Conservation (phyloP, 495 filamentous ascomycete species). For the Aspergillus avenaceus region DNA sequence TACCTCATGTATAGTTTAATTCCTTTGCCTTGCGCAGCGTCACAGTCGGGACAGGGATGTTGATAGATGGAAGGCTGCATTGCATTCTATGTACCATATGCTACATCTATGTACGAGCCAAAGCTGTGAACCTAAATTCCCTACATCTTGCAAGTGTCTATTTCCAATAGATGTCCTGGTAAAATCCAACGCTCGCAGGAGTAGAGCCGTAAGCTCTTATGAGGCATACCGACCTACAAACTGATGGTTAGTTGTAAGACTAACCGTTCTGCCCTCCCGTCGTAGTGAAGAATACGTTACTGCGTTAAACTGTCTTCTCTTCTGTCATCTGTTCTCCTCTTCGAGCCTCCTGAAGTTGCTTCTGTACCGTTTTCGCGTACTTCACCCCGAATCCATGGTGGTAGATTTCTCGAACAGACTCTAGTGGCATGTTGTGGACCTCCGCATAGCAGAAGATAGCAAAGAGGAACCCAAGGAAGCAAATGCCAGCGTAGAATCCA, state of each 20-base stretch:
- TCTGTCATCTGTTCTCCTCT: neutral
- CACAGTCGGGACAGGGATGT: neutral
- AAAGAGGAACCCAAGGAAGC: constrained; percentile 43
- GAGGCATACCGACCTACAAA: too few relatives aligned
- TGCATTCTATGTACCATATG: neutral
- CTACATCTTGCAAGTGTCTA: neutral
- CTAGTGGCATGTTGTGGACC: constrained; percentile 45
- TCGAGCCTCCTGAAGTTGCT: constrained; percentile 15
- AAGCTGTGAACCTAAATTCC: neutral
- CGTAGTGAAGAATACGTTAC: too few relatives aligned
- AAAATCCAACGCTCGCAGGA: too few relatives aligned
- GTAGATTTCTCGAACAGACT: constrained; percentile 43
- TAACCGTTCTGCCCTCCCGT: too few relatives aligned
- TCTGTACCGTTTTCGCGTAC: constrained; percentile 36
- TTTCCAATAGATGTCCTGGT: too few relatives aligned
- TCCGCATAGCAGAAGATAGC: constrained; percentile 45
- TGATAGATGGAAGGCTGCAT: neutral
- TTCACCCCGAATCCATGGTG: constrained; percentile 39
- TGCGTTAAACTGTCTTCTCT: too few relatives aligned
- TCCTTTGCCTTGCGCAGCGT: neutral
- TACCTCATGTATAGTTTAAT: neutral
- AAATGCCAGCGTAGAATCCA: constrained; percentile 47
- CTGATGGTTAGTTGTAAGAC: too few relatives aligned
- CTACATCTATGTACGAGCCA: neutral
- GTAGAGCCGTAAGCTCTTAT: too few relatives aligned